A percentile compares a stretch with the other conserved stretches of the same genome.
Evolutionary conservation across 176 grass and related monocot species (phyloP).

Genomic region (Oryza punctata): DNA sequence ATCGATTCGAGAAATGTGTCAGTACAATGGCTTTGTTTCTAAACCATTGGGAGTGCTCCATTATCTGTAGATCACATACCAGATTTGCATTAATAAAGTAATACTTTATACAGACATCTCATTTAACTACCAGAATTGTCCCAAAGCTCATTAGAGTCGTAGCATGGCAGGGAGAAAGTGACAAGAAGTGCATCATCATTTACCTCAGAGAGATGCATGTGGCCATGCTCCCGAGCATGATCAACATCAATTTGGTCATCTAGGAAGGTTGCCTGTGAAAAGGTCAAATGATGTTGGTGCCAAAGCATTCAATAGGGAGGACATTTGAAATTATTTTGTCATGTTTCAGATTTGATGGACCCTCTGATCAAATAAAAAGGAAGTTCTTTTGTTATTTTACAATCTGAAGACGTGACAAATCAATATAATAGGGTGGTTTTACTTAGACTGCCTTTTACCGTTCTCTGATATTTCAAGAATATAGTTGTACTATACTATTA

Average conservation of each 20-base stretch:
- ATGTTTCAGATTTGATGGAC: slow-evolving; percentile 28
- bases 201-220: slow-evolving; percentile 95
- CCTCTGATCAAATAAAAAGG: slow-evolving; percentile 14
- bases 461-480: not conserved
- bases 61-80: slow-evolving; percentile 51
- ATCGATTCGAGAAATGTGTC: slow-evolving; percentile 91
- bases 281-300: slow-evolving; percentile 28
- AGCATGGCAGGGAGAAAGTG: slow-evolving; percentile 6
- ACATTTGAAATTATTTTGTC: slow-evolving; percentile 10
- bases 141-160: slow-evolving; percentile 19
- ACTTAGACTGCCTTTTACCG: not conserved
- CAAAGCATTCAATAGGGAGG: slow-evolving; percentile 31
- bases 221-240: slow-evolving; percentile 80
- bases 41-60: slow-evolving; percentile 92
- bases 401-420: not conserved
- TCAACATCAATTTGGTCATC: slow-evolving; percentile 76
- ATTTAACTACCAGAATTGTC: slow-evolving; percentile 21
- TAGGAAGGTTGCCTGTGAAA: slow-evolving; percentile 87
- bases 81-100: slow-evolving; percentile 11
- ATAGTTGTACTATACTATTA: not conserved
- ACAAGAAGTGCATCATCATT: not conserved
- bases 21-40: slow-evolving; percentile 79
- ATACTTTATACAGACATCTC: slow-evolving; percentile 14
- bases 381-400: slow-evolving; percentile 6
- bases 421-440: not conserved